Percentiles rank a stretch among this genome's conserved stretches.
phyloP scores from a whole-genome alignment of 83 land plant genomes.

The Picea mariana region DNA sequence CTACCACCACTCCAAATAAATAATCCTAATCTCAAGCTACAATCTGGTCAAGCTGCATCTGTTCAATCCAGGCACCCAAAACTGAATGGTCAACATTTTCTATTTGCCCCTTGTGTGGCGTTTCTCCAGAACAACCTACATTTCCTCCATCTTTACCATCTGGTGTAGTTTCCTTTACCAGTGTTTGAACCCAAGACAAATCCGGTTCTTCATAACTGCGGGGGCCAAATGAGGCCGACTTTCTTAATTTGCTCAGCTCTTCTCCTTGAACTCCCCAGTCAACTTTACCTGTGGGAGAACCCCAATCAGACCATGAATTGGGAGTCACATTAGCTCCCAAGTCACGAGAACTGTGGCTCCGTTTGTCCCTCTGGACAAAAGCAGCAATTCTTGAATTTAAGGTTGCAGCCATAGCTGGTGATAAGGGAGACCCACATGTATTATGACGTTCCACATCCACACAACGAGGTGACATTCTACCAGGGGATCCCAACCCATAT shows the following conservation, averaged over 20 bases:
- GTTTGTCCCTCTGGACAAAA: constrained; percentile 50
- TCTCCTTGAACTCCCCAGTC: constrained; percentile 71
- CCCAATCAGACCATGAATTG: constrained; percentile 60
- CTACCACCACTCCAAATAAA: constrained; percentile 1
- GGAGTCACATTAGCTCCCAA: constrained; percentile 17
- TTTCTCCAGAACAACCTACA: constrained; percentile 7
- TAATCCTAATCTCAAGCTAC: constrained; percentile 6
- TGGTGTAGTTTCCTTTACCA: constrained; percentile 69
- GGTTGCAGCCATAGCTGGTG: constrained; percentile 31
- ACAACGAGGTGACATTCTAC: constrained; percentile 43
- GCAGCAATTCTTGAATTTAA: constrained; percentile 15
- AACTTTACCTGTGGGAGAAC: constrained; percentile 59
- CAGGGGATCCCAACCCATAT: constrained; percentile 14
- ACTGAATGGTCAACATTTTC: constrained; percentile 46
- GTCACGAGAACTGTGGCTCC: constrained; percentile 53
- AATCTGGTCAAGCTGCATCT: constrained; percentile 52
- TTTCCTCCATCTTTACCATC: constrained; percentile 41
- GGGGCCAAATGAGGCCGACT: constrained; percentile 56
- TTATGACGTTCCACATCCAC: constrained; percentile 29
- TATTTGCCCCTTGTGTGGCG: constrained; percentile 12
- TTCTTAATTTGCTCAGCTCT: constrained; percentile 39
- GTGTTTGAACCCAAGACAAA: constrained; percentile 72
- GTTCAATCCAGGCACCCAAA: constrained; percentile 60
- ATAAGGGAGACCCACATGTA: constrained; percentile 41
- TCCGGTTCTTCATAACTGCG: constrained; percentile 62